These are phyloP conservation scores for Ceratobasidium sp. DNA, from an alignment of 1,284 basidiomycete genomes.

Conservation along the genomic window DNA sequence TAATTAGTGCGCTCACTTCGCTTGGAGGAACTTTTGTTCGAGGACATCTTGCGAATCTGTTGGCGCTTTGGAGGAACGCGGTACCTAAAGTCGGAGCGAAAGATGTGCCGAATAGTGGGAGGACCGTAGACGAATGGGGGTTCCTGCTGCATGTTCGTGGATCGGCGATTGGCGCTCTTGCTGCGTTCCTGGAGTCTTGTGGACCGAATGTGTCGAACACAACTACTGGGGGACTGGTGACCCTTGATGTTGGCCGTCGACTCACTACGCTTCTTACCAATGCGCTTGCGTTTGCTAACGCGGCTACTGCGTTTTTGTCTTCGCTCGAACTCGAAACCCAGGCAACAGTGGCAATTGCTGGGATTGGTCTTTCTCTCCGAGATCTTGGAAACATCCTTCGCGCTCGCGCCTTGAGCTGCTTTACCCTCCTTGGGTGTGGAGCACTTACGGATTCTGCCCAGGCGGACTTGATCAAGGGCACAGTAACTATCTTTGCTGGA, in stretches of 20 bases:
- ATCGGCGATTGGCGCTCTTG: slow-evolving; percentile 89
- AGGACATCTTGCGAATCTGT: slow-evolving; percentile 90
- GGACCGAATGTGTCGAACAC: slow-evolving; percentile 66
- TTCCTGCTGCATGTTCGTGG: slow-evolving; percentile 95
- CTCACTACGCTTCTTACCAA: slow-evolving; percentile 91
- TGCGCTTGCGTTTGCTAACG: slow-evolving; percentile 89
- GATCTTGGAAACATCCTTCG: slow-evolving; percentile 89
- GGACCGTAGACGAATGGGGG: slow-evolving; percentile 86
- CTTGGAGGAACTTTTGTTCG: slow-evolving; percentile 95
- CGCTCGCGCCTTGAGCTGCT: slow-evolving; percentile 91
- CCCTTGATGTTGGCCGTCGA: slow-evolving; percentile 90
- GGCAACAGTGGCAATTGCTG: slow-evolving; percentile 51
- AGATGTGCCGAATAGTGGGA: slow-evolving; percentile 74
- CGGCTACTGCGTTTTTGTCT: slow-evolving; percentile 50
- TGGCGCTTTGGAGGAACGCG: slow-evolving; percentile 97
- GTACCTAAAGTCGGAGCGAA: slow-evolving; percentile 94
- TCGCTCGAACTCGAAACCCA: slow-evolving; percentile 30
- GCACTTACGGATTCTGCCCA: slow-evolving; percentile 88
- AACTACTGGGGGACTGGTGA: slow-evolving; percentile 71
- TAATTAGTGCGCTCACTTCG: slow-evolving; percentile 91
- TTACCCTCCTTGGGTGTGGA: slow-evolving; percentile 82
- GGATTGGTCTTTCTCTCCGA: slow-evolving; percentile 73
- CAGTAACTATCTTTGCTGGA: slow-evolving; percentile 88
- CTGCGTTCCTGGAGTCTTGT: slow-evolving; percentile 84
- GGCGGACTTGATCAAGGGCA: slow-evolving; percentile 83